Base-by-base conservation (phyloP, 345 rosid species). In the Aegle marmelos region DNA sequence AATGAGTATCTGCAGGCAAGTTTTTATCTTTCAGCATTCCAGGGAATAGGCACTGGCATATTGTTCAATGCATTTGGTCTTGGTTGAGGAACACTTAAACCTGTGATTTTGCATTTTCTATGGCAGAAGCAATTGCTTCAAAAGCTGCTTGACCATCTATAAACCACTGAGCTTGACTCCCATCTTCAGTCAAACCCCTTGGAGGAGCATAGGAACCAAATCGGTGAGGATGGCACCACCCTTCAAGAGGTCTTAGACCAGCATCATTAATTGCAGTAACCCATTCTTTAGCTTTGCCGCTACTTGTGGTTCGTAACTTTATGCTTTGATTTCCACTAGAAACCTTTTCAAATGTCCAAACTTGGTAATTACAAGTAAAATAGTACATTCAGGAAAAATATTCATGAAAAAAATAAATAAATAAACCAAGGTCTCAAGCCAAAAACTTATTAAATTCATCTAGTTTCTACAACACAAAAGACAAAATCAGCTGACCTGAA, bases 101-200 rank as follows among this genome's bases (percentile, higher is more conserved):
- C 98, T 95, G 96, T 25, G 93, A 90, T 72, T 87, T 95, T 30
- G 98, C 99, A 30, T 85, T 83, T 83, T 92, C 89, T 68, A 95
- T 92, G 53, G 96, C 89, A 45, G 89, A 86, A 30, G 99, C 96
- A 59, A 95, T 89, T 5, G 99, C 98, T 85, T 92, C 93, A 79
- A 95, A 95, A 61, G 99, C 92, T 70, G 92, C 94, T 80, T 95
- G 82, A 70, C 99, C 99, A 56, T 93, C 98, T 24, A 95, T 80
- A 30, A 90, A 91, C 99, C 99, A 93, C 77, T 92, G 98, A 83
- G 91, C 96, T 84, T 88, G 93, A 83, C 97, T 95, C 27, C 96
- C 98, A 78, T 95, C 99, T 7, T 89, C 89, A 48, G 88, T 78
- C 79, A 87, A 83, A 62, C 99, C 99, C 86, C 97, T 92, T 65